Evolutionary conservation across 1,284 basidiomycete species (phyloP), one percentile per base, ranked within the genome.

Genomic region (Sporisorium exsertum): DNA sequence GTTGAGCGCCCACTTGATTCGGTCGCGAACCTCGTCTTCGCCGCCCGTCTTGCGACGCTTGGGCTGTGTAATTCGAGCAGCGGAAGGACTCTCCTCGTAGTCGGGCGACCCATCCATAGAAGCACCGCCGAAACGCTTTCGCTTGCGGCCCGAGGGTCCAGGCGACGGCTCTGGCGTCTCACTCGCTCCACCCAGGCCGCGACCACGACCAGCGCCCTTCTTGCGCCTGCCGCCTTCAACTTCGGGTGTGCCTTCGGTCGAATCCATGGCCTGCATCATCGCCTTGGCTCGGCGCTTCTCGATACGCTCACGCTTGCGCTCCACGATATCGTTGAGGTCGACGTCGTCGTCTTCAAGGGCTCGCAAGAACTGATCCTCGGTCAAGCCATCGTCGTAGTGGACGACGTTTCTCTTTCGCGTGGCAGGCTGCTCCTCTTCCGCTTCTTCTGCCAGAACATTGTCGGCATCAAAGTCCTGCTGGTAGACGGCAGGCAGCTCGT

Each of bases 401-500:
- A 99, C 94, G 33, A 92, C 89, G 64, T 91, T 90, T 64, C 96
- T 89, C 83, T 94, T 92, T 46, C 95, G 94, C 70, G 94, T 90
- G 51, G 93, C 93, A 81, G 93, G 92, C 49, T 85, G 82, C 61
- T 86, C 80, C 26, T 90, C 79, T 0, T 90, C 87, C 40, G 68
- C 69, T 26, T 79, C 69, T 24, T 79, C 82, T 24, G 64, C 64
- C 45, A 71, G 42, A 3, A 77, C 61, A 24, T 74, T 74, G 53
- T 79, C 72, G 20, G 82, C 77, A 49, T 84, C 84, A 71, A 85
- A 84, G 79, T 94, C 93, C 3, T 87, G 91, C 79, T 92, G 92
- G 86, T 98, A 99, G 84, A 94, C 94, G 46, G 94, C 91, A 0
- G 97, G 96, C 33, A 99, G 89, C 85, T 99, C 97, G 58, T 92